Conservation (phyloP, 139 green algal species). For the Yamagishiella unicocca region DNA sequence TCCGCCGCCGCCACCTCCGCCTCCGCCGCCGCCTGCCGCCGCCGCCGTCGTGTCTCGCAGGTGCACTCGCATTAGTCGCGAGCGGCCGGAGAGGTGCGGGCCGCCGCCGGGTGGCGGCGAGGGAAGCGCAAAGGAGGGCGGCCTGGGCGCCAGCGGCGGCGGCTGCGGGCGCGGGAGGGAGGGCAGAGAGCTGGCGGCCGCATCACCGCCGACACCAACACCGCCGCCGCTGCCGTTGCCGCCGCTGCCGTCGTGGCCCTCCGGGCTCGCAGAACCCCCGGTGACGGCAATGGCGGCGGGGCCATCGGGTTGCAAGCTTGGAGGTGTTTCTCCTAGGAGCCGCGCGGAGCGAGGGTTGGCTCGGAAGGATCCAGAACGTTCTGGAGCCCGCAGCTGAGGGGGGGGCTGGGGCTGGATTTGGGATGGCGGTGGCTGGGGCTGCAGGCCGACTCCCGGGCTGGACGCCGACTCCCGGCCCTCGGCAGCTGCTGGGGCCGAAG, state of each 20-base stretch:
- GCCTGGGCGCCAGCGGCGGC: neutral
- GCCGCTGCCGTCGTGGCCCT: neutral
- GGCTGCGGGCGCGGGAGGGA: neutral
- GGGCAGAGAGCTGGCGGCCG: neutral
- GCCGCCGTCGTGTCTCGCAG: neutral
- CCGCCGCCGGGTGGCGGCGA: neutral
- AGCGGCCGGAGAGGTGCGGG: neutral
- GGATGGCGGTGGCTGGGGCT: neutral
- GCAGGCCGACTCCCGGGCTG: neutral
- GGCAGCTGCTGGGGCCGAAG: neutral
- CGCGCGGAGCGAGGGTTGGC: constrained; percentile 5
- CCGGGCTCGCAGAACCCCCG: too few species aligned
- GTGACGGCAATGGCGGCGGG: neutral
- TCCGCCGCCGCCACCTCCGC: neutral
- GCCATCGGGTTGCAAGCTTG: neutral
- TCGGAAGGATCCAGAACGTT: neutral
- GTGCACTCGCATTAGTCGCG: neutral
- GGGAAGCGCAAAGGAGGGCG: neutral
- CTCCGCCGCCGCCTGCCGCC: neutral
- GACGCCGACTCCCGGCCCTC: neutral
- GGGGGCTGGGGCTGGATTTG: neutral
- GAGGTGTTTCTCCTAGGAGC: neutral
- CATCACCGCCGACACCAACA: neutral
- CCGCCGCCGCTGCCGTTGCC: neutral
- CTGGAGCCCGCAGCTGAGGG: too few species aligned